Percentiles rank a stretch among this genome's conserved stretches.
Evolutionary conservation across 805 yeast genomes (phyloP).

Genomic region (Maudiozyma bulderi): DNA sequence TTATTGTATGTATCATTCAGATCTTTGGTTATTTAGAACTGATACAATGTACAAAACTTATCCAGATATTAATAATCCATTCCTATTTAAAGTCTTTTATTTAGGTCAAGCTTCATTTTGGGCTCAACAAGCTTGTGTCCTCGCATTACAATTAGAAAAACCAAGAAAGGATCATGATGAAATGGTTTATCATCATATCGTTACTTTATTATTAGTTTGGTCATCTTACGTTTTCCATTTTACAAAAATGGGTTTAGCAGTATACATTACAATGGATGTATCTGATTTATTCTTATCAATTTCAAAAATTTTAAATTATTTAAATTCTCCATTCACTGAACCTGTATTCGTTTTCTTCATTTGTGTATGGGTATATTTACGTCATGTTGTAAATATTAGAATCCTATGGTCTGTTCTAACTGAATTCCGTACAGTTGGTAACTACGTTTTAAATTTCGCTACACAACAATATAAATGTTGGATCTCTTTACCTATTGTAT

Average conservation of each 20-base stretch:
- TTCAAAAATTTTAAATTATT: conserved; percentile 80
- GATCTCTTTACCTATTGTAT: conserved; percentile 88
- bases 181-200: conserved; percentile 83
- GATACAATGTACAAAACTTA: conserved; percentile 66
- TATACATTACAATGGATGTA: conserved; percentile 92
- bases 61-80: conserved; percentile 73
- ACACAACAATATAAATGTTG: conserved; percentile 94
- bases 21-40: conserved; percentile 86
- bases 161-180: conserved; percentile 93
- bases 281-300: conserved; percentile 80
- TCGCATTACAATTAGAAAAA: conserved; percentile 77
- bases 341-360: conserved; percentile 65
- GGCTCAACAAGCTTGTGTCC: conserved; percentile 88
- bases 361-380: conserved; percentile 70
- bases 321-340: conserved; percentile 55
- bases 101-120: conserved; percentile 93
- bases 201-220: conserved; percentile 81
- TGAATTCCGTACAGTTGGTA: conserved; percentile 80
- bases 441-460: conserved; percentile 68
- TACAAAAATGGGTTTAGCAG: conserved; percentile 88
- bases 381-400: conserved; percentile 75
- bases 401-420: conserved; percentile 80
- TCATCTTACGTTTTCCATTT: conserved; percentile 87
- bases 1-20: conserved; percentile 74
- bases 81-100: conserved; percentile 69